Conservation (phyloP, 495 filamentous ascomycete genomes). For the Aspergillus cavernicola region DNA sequence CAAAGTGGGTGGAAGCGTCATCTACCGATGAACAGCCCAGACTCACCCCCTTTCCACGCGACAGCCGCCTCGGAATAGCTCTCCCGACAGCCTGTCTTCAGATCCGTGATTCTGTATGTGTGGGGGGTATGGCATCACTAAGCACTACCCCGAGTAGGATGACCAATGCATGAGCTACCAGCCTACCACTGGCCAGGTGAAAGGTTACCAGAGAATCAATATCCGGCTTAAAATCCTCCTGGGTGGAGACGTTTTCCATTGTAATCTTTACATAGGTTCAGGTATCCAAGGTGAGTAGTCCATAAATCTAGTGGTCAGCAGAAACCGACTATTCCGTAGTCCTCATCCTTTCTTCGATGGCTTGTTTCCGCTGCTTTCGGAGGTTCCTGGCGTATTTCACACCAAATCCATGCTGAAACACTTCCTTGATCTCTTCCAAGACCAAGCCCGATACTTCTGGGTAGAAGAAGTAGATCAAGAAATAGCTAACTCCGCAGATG, state of each 20-base stretch:
- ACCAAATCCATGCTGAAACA: conserved; percentile 47
- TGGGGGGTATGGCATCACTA: too few relatives aligned
- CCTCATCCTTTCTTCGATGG: conserved; percentile 12
- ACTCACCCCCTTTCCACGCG: too few relatives aligned
- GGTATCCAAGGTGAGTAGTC: not conserved
- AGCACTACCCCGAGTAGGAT: too few relatives aligned
- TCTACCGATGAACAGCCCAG: too few relatives aligned
- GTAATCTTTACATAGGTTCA: not conserved
- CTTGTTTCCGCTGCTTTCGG: conserved; percentile 25
- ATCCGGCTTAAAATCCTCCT: not conserved
- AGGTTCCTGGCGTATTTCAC: conserved; percentile 38
- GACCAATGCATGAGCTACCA: too few relatives aligned
- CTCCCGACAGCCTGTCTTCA: too few relatives aligned
- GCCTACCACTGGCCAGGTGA: too few relatives aligned
- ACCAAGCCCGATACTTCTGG: conserved; percentile 48
- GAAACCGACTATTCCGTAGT: not conserved
- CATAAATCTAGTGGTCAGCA: not conserved
- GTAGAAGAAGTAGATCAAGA: conserved; percentile 47
- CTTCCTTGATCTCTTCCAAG: conserved; percentile 47
- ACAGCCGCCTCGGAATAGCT: too few relatives aligned
- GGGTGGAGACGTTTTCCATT: too few relatives aligned
- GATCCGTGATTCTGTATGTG: too few relatives aligned
- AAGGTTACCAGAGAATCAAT: not conserved
- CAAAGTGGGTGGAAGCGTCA: too few relatives aligned
- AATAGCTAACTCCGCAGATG: conserved; percentile 44